These are phyloP conservation scores for Tetrahymena thermophila DNA, from an alignment of 73 alveolate species.

Conservation along the genomic window DNA sequence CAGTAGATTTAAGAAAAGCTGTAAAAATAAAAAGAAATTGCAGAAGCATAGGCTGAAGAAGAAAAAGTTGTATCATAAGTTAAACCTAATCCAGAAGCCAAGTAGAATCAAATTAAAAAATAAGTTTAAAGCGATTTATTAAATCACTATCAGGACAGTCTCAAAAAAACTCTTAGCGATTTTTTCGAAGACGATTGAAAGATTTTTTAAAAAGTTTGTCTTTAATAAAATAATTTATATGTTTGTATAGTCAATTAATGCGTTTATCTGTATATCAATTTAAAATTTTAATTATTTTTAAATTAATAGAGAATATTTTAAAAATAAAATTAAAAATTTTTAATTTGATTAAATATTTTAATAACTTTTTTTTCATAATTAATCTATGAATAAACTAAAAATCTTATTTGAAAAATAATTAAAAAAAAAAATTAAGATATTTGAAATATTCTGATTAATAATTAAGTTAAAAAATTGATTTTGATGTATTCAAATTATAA, in stretches of 20 bases:
- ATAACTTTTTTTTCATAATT: too few species aligned
- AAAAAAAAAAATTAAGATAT: not conserved
- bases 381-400: not conserved
- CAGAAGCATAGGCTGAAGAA: not conserved
- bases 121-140: not conserved
- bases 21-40: not conserved
- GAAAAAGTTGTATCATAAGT: not conserved
- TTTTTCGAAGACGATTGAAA: not conserved
- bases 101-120: not conserved
- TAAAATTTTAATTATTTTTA: too few species aligned
- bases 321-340: too few species aligned
- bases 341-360: too few species aligned
- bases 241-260: too few species aligned
- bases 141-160: not conserved
- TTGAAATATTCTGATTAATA: not conserved
- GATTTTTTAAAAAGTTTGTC: not conserved
- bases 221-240: too few species aligned
- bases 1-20: not conserved
- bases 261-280: too few species aligned
- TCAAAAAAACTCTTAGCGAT: not conserved
- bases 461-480: too few species aligned
- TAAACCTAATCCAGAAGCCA: not conserved
- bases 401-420: not conserved
- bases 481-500: not conserved
- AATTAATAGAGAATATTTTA: too few species aligned